Evolutionary conservation across 495 filamentous ascomycete genomes (phyloP).

Genomic region (Penicillium taxi): DNA sequence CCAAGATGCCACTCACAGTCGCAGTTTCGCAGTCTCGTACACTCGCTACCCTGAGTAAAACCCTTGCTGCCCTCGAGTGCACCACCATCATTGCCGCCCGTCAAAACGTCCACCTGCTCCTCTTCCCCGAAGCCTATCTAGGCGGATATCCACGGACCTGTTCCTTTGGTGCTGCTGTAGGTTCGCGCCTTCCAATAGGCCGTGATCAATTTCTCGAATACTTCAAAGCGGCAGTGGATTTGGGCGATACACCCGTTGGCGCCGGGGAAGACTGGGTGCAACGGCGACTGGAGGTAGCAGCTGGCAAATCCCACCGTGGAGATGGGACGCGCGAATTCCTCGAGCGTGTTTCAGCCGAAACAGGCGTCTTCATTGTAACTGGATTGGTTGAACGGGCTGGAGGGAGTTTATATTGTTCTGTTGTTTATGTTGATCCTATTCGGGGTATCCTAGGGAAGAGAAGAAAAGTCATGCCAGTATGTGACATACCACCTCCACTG

Average conservation of each 20-base stretch:
- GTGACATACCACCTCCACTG: too few relatives aligned
- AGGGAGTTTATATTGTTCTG: constrained; percentile 78
- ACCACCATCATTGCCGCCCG: constrained; percentile 39
- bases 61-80: constrained; percentile 54
- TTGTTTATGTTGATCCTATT: constrained; percentile 71
- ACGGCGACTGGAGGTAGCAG: constrained; percentile 47
- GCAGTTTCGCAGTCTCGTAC: constrained; percentile 58
- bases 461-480: constrained; percentile 84
- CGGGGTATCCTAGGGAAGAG: constrained; percentile 74
- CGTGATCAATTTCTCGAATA: constrained; percentile 80
- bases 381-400: constrained; percentile 74
- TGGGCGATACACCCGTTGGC: constrained; percentile 76
- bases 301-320: constrained; percentile 48
- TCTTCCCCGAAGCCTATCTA: constrained; percentile 90
- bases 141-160: constrained; percentile 89
- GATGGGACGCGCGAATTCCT: constrained; percentile 81
- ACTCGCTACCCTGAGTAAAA: constrained; percentile 51
- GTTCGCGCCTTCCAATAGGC: constrained; percentile 56
- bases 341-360: constrained; percentile 64
- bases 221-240: constrained; percentile 69
- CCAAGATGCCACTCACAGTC: constrained; percentile 51
- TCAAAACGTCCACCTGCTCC: constrained; percentile 61
- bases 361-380: constrained; percentile 69
- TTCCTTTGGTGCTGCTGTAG: constrained; percentile 67
- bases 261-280: constrained; percentile 67